phyloP scores from a whole-genome alignment of 1,284 basidiomycete species.

The Flammula alnicola region DNA sequence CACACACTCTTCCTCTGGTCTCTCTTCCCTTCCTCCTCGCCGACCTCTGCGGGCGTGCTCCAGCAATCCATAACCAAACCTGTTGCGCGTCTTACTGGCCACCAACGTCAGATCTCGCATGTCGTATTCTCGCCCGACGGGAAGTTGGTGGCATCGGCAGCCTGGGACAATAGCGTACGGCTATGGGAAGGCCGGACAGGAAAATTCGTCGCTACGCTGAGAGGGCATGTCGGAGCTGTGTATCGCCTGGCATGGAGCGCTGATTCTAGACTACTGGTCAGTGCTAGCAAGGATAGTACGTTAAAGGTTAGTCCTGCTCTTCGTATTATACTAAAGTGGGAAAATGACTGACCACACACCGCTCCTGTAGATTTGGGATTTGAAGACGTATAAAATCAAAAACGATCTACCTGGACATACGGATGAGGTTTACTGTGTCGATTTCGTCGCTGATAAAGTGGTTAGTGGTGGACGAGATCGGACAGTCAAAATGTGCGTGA shows the following conservation, averaged over 20 bases:
- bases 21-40: slow-evolving; percentile 56
- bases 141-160: slow-evolving; percentile 87
- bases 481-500: slow-evolving; percentile 75
- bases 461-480: slow-evolving; percentile 89
- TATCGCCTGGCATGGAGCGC: slow-evolving; percentile 96
- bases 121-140: slow-evolving; percentile 97
- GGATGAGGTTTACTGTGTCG: slow-evolving; percentile 98
- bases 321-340: too few relatives aligned
- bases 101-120: slow-evolving; percentile 95
- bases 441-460: slow-evolving; percentile 97
- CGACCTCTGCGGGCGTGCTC: slow-evolving; percentile 35
- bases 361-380: slow-evolving; percentile 81
- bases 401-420: slow-evolving; percentile 94
- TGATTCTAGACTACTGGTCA: slow-evolving; percentile 90
- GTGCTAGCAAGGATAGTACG: slow-evolving; percentile 95
- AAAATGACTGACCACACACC: neutral
- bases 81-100: slow-evolving; percentile 87
- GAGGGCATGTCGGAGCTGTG: slow-evolving; percentile 94
- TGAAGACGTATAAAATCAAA: slow-evolving; percentile 93
- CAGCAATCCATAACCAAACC: slow-evolving; percentile 72
- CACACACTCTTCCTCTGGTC: slow-evolving; percentile 96
- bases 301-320: slow-evolving; percentile 70
- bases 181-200: slow-evolving; percentile 95
- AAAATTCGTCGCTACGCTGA: slow-evolving; percentile 89
- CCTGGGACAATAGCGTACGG: slow-evolving; percentile 91